Evolutionary conservation across 257 asterid genomes (phyloP).

Genomic region (Avicennia marina): DNA sequence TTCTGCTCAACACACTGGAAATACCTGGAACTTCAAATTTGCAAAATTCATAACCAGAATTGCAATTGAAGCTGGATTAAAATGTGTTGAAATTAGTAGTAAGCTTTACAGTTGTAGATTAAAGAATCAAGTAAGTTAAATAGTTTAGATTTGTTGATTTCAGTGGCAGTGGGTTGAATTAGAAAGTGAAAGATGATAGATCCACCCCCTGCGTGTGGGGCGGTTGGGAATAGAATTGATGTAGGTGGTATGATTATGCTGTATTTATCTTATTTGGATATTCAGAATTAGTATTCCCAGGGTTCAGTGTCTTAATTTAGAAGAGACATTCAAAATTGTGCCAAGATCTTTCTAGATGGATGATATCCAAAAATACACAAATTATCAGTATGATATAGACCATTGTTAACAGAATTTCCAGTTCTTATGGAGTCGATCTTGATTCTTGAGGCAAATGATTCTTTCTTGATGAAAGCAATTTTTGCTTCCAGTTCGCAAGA

Average conservation of each 20-base stretch:
- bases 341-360: not conserved
- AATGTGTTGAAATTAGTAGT: not conserved
- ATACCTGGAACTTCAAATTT: not conserved
- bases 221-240: not conserved
- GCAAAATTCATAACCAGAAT: no score
- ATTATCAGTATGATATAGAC: not conserved
- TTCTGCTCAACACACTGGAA: not conserved
- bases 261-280: no score
- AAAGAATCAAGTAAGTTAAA: not conserved
- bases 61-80: not conserved
- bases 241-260: not conserved
- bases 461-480: conserved; percentile 8
- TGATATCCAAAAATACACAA: not conserved
- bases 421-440: not conserved
- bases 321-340: not conserved
- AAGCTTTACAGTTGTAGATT: not conserved
- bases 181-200: not conserved
- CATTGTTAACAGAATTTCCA: not conserved
- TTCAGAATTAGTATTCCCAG: not conserved
- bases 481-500: conserved; percentile 64
- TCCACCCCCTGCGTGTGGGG: not conserved
- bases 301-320: not conserved
- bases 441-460: conserved; percentile 6
- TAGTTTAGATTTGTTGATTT: not conserved
- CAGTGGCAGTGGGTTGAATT: conserved; percentile 1